These are phyloP conservation scores for Cytidiella melzeri DNA, from an alignment of 768 basidiomycete species.

Conservation along the genomic window DNA sequence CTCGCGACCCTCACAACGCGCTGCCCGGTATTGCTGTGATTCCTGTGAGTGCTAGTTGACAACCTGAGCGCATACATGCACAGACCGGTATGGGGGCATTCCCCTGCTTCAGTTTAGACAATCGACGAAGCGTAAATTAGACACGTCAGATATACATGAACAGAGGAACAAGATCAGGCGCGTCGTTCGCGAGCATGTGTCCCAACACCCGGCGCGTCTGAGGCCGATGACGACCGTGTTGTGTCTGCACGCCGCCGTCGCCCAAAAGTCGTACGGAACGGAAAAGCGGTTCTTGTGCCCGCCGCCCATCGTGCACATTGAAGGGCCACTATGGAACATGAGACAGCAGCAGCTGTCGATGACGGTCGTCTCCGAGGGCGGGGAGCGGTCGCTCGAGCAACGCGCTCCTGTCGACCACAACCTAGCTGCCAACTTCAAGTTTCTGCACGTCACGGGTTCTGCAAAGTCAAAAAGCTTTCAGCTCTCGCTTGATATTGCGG, in stretches of 20 bases:
- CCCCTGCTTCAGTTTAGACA: constrained; percentile 19
- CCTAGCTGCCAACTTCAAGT: constrained; percentile 87
- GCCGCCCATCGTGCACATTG: constrained; percentile 88
- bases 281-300: constrained; percentile 94
- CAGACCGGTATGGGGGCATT: not conserved
- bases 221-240: constrained; percentile 89
- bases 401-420: constrained; percentile 77
- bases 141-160: constrained; percentile 53
- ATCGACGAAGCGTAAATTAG: constrained; percentile 70
- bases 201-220: constrained; percentile 66
- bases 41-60: not conserved
- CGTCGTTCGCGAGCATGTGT: constrained; percentile 77
- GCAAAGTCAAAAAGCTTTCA: constrained; percentile 89
- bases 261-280: constrained; percentile 93
- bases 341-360: constrained; percentile 76
- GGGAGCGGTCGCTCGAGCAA: constrained; percentile 80
- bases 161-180: constrained; percentile 76
- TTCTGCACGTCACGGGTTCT: constrained; percentile 81
- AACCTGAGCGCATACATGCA: not conserved
- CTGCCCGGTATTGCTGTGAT: not conserved
- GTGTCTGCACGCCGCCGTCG: constrained; percentile 87
- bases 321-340: constrained; percentile 83
- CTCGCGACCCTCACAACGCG: constrained; percentile 12
- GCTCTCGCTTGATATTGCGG: constrained; percentile 78
- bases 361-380: constrained; percentile 79